phyloP scores from a whole-genome alignment of 768 basidiomycete genomes.

The Tylopilus vinaceipallidus region DNA sequence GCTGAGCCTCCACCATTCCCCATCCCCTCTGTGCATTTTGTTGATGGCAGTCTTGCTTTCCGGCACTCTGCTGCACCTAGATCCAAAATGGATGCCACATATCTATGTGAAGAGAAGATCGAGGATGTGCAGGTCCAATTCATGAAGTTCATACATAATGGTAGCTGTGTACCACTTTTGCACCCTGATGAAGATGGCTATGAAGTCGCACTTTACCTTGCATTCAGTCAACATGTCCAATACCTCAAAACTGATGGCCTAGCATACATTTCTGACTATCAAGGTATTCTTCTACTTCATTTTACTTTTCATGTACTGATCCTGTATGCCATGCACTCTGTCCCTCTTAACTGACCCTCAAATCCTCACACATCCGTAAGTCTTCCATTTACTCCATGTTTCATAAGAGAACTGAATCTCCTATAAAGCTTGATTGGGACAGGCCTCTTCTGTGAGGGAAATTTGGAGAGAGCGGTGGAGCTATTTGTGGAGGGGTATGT shows the following conservation, averaged over 20 bases:
- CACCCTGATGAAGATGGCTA: neutral
- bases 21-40: neutral
- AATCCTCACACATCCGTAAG: neutral
- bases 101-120: neutral
- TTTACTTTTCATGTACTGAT: no score
- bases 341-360: neutral
- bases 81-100: neutral
- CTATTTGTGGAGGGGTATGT: slow-evolving; percentile 1
- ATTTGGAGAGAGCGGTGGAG: slow-evolving; percentile 2
- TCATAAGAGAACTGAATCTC: no score
- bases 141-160: neutral
- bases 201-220: neutral
- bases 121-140: neutral
- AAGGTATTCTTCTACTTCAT: neutral
- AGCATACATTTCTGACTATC: neutral
- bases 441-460: slow-evolving; percentile 7
- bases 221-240: neutral
- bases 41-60: neutral
- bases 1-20: neutral
- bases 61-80: neutral
- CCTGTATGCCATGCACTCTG: no score
- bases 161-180: neutral
- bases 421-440: neutral
- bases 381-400: neutral
- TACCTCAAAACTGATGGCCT: neutral